Evolutionary conservation across 495 filamentous ascomycete species (phyloP).

Genomic region (Symbiotaphrina buchneri): DNA sequence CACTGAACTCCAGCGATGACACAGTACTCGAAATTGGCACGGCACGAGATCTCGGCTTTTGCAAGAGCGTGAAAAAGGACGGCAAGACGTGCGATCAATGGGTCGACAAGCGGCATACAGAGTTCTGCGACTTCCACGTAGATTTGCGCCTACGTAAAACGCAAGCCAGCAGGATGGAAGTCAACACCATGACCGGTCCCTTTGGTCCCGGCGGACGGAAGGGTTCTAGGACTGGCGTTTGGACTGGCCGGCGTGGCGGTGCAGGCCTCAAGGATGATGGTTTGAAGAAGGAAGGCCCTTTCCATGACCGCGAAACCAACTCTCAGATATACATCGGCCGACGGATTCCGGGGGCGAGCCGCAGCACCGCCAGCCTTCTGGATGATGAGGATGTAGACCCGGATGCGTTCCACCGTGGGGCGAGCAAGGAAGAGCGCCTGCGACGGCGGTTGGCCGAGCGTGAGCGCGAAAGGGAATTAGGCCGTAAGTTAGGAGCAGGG

Average conservation of each 20-base stretch:
- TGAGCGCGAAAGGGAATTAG: conserved; percentile 66
- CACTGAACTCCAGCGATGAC: conserved; percentile 63
- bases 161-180: conserved; percentile 50
- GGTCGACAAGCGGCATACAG: conserved; percentile 71
- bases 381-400: conserved; percentile 42
- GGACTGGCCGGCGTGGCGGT: conserved; percentile 1
- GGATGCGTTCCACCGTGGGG: conserved; percentile 25
- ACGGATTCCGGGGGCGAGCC: conserved; percentile 10
- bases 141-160: conserved; percentile 53
- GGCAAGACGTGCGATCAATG: conserved; percentile 60
- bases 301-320: conserved; percentile 35
- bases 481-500: conserved; percentile 36
- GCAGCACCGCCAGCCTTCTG: conserved; percentile 37
- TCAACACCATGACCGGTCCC: conserved; percentile 35
- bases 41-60: conserved; percentile 72
- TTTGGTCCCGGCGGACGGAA: conserved; percentile 24
- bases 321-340: conserved; percentile 32
- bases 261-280: conserved; percentile 5
- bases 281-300: conserved; percentile 20
- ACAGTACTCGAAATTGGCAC: conserved; percentile 76
- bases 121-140: conserved; percentile 86
- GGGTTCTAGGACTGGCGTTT: conserved; percentile 14
- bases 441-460: conserved; percentile 44
- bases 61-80: conserved; percentile 65
- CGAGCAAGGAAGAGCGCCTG: conserved; percentile 39